Percentiles rank a stretch among this genome's conserved stretches.
These are phyloP conservation scores for Mycena rebaudengoi DNA, from an alignment of 768 basidiomycete species.

Conservation along the genomic window DNA sequence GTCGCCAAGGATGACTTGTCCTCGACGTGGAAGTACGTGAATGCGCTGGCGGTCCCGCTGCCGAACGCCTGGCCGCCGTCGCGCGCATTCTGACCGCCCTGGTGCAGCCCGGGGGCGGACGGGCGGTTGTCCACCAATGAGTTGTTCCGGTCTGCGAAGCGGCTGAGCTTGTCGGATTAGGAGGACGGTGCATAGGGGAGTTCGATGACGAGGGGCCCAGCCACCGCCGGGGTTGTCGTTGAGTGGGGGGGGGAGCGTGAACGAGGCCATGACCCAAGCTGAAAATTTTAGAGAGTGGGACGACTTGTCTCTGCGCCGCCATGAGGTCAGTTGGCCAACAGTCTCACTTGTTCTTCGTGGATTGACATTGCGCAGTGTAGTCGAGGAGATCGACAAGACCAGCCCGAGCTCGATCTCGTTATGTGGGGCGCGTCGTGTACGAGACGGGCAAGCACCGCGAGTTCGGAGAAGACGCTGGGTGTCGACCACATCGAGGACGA, in stretches of 20 bases:
- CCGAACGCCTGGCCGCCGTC: constrained; percentile 89
- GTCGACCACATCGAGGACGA: constrained; percentile 95
- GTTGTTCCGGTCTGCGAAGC: constrained; percentile 98
- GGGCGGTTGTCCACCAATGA: constrained; percentile 70
- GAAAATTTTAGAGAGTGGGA: constrained; percentile 3
- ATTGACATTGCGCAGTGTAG: constrained; percentile 64
- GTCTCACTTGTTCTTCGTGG: constrained; percentile 11
- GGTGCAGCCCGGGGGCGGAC: constrained; percentile 56
- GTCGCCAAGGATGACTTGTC: constrained; percentile 98
- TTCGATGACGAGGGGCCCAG: constrained; percentile 97
- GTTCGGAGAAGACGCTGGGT: constrained; percentile 89
- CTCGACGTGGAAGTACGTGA: constrained; percentile 97
- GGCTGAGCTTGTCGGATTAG: constrained; percentile 97
- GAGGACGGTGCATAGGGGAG: constrained; percentile 99
- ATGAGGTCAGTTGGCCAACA: constrained; percentile 76
- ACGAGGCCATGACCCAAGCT: constrained; percentile 82
- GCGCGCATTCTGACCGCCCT: constrained; percentile 57
- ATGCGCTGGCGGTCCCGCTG: constrained; percentile 88
- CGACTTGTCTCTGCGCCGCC: constrained; percentile 28
- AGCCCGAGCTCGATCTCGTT: constrained; percentile 86
- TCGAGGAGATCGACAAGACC: constrained; percentile 90
- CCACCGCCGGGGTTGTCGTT: constrained; percentile 93
- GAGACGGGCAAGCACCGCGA: constrained; percentile 90
- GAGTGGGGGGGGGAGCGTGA: constrained; percentile 86
- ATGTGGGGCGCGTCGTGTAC: constrained; percentile 81